These are phyloP conservation scores for Septoria petroselini DNA, from an alignment of 2,329 filamentous ascomycete species.

Conservation along the genomic window DNA sequence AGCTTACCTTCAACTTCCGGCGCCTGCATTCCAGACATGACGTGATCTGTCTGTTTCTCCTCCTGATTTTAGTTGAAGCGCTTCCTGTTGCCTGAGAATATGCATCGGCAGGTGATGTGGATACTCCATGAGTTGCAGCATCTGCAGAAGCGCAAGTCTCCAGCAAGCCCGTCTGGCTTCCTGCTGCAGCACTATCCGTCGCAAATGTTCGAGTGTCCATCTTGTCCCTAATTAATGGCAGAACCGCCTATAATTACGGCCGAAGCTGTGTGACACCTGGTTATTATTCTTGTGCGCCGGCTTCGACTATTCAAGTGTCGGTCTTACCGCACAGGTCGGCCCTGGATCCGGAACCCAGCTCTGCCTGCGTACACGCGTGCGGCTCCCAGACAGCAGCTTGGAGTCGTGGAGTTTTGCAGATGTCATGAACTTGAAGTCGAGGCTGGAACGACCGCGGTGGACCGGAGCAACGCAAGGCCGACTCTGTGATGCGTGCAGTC, in stretches of 20 bases:
- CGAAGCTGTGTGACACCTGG: slow-evolving; percentile 1
- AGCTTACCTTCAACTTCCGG: slow-evolving; percentile 61
- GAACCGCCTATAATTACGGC: slow-evolving; percentile 5
- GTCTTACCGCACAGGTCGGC: no score
- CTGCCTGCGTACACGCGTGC: not conserved
- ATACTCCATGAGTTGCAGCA: slow-evolving; percentile 14
- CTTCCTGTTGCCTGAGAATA: not conserved
- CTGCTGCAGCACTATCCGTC: slow-evolving; percentile 1
- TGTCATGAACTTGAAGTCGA: not conserved
- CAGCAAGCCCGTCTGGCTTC: not conserved
- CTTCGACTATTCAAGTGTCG: no score
- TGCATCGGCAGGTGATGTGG: slow-evolving; percentile 8
- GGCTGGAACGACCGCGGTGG: slow-evolving; percentile 1
- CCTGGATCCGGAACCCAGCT: no score
- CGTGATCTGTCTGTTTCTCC: slow-evolving; percentile 54
- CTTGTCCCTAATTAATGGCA: not conserved
- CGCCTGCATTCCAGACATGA: slow-evolving; percentile 69
- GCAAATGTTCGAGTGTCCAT: slow-evolving; percentile 25
- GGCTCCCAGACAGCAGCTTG: not conserved
- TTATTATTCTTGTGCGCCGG: no score
- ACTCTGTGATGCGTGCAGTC: not conserved
- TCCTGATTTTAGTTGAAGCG: slow-evolving; percentile 24
- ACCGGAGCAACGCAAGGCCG: slow-evolving; percentile 5
- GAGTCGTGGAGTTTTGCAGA: not conserved
- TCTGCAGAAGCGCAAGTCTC: not conserved